Evolutionary conservation across 768 basidiomycete species (phyloP), one percentile per base, ranked within the genome.

Genomic region (Mycena chlorophos): DNA sequence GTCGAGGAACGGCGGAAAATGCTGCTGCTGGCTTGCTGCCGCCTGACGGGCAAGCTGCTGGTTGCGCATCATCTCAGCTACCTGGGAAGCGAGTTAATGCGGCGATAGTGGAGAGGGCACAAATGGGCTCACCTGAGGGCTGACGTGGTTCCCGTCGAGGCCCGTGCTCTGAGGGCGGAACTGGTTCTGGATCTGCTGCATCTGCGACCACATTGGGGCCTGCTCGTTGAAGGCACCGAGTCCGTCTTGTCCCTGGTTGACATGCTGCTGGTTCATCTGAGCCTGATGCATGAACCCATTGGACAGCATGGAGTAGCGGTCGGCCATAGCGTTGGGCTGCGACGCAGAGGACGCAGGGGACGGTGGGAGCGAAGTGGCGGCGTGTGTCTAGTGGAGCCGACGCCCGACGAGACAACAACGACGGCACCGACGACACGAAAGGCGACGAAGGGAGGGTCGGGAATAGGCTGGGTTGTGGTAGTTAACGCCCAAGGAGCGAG

Each of bases 291-390:
- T 68, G 69, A 83, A 80, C 69, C 72, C 76, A 63, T 67, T 69
- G 55, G 81, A 70, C 42, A 82, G 71, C 79, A 86, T 82, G 63
- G 75, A 59, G 68, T 83, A 85, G 70, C 80, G 82, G 80, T 87
- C 84, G 67, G 85, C 83, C 85, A 85, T 85, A 71, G 68, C 73
- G 74, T 72, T 72, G 69, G 62, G 60, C 61, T 58, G 56, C 52
- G 62, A 55, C 51, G 62, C 59, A 66, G 55, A 22, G 8, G 45
- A 46, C 60, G 65, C 58, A 57, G 63, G 51, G 53, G 60, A 60
- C 60, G 62, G 67, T 60, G 56, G 67, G 60, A 66, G 64, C 54
- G 59, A 62, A 61, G 65, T 51, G 53, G 61, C 55, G 53, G 58
- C 52, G 57, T 58, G 57, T 50, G 51, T 61, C n/a, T 53, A 34